Evolutionary conservation across 164 flowering plant species (phyloP), one percentile per base, ranked within the genome.

Genomic region (Nymphaea thermarum): DNA sequence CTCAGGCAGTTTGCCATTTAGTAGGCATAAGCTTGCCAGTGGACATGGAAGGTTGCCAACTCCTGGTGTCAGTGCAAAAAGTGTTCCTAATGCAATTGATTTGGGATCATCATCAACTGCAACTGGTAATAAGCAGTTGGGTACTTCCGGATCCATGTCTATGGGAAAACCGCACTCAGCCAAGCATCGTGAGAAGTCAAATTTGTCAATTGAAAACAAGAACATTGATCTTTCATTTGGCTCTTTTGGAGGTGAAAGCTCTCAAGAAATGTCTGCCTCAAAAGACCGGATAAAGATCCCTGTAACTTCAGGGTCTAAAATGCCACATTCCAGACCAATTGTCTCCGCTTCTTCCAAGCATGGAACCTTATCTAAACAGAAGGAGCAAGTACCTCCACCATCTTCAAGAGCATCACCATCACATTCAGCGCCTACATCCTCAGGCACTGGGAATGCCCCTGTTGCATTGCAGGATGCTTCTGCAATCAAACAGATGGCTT

Each of bases 281-380:
- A 89, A 80, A 75, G 91, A 88, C 59, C 76, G 62, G 51, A 60
- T 79, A 57, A 87, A 79, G 67, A 76, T 79, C 14, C 77, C 78
- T 68, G 43, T 70, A 5, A 71, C 51, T 78, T 72, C 83, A 65
- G 67, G 66, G 15, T 65, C 72, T 41, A 90, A 84, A 78, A 65
- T 78, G 47, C 75, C 80, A 25, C 78, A 82, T n/a, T 72, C 77
- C 14, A 77, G 77, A 78, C 81, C 79, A 74, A 44, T 53, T 44
- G 65, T 80, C 71, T 36, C 76, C 65, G 72, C 81, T 66, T 73
- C 67, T 74, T 71, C 80, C 42, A 85, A 80, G 77, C 76, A 73
- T 69, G 57, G 57, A 10, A 51, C 12, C 57, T 51, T 51, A 2
- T 51, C 57, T 8, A 51, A 15, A 15, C 57, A 51, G 57, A 88